Evolutionary conservation across 2,329 filamentous ascomycete species (phyloP).

Genomic region (Aspergillus sp.): DNA sequence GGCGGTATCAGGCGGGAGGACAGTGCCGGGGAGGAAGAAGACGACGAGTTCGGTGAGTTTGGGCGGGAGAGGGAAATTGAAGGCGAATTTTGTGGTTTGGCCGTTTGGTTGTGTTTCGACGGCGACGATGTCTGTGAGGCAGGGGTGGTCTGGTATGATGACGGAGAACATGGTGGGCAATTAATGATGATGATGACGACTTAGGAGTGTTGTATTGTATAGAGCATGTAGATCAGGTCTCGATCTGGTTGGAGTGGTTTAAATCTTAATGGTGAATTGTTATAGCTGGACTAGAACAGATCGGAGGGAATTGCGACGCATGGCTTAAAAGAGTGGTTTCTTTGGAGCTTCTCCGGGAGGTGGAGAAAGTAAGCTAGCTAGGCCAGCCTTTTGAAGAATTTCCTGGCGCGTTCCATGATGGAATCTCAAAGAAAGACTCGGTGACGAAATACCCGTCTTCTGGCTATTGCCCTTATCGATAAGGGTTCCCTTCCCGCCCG

Average conservation of each 20-base stretch:
- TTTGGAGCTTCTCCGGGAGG: neutral
- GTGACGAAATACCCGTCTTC: slow-evolving; percentile 28
- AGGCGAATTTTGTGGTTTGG: slow-evolving; percentile 64
- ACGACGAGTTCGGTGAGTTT: slow-evolving; percentile 76
- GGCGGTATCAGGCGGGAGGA: slow-evolving; percentile 72
- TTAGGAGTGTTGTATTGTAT: neutral
- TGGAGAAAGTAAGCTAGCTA: neutral
- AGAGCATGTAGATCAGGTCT: neutral
- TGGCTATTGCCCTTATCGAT: slow-evolving; percentile 31
- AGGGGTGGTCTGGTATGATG: slow-evolving; percentile 61
- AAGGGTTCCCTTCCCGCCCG: slow-evolving; percentile 20
- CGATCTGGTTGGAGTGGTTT: neutral
- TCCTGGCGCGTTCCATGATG: slow-evolving; percentile 24
- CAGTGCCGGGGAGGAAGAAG: slow-evolving; percentile 78
- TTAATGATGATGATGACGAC: neutral
- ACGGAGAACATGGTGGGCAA: slow-evolving; percentile 58
- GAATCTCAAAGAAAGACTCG: slow-evolving; percentile 27
- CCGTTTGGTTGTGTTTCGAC: slow-evolving; percentile 55
- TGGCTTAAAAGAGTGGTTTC: neutral
- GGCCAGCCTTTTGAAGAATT: slow-evolving; percentile 16
- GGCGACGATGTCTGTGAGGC: slow-evolving; percentile 57
- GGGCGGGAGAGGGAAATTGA: slow-evolving; percentile 65
- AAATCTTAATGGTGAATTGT: neutral
- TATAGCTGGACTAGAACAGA: neutral
- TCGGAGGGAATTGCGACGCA: neutral